phyloP scores from a whole-genome alignment of 495 filamentous ascomycete genomes.

The Tuber aestivum region DNA sequence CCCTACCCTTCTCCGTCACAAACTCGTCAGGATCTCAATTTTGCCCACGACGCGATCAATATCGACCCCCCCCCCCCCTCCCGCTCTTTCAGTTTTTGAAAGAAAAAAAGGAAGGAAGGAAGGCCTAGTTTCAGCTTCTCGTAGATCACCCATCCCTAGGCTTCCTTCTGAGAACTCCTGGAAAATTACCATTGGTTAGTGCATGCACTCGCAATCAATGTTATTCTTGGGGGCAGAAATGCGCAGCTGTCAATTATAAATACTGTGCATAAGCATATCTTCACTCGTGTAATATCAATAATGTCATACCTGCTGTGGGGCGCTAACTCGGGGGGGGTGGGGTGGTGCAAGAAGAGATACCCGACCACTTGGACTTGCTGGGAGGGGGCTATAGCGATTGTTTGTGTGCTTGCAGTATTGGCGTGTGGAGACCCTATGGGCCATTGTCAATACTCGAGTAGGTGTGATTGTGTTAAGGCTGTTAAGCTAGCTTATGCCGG shows the following conservation, averaged over 20 bases:
- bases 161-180: background rate
- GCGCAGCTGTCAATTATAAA: background rate
- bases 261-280: background rate
- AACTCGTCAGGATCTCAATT: background rate
- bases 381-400: background rate
- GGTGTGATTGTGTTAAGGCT: background rate
- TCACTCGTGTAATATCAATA: background rate
- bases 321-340: background rate
- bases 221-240: background rate
- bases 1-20: background rate
- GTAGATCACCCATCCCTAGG: background rate
- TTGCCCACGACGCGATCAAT: background rate
- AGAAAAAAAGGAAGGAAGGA: background rate
- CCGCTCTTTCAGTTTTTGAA: background rate
- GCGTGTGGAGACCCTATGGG: background rate
- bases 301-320: background rate
- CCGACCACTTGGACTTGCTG: background rate
- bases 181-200: background rate
- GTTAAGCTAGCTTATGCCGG: background rate
- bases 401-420: background rate
- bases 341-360: background rate
- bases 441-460: background rate
- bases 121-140: background rate
- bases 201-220: background rate
- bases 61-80: background rate